Conservation (phyloP, 75 land plant species). For the Cupressus sempervirens region DNA sequence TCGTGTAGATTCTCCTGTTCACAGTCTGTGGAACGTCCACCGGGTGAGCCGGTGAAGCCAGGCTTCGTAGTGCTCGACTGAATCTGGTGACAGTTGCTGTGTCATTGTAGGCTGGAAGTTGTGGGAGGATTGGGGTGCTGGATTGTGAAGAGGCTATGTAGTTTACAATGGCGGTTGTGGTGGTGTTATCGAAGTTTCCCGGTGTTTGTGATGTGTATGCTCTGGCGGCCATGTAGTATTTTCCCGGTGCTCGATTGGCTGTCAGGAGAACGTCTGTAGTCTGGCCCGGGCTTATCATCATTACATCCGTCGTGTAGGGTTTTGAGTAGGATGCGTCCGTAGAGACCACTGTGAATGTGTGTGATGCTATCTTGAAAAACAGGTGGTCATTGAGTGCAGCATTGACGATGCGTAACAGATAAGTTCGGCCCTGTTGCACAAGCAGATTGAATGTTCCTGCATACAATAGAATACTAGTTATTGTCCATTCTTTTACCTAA, state of each 20-base stretch:
- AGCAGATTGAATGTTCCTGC: constrained; percentile 15
- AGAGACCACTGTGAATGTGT: constrained; percentile 25
- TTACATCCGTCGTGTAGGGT: constrained; percentile 13
- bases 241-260: constrained; percentile 15
- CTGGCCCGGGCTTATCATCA: constrained; percentile 26
- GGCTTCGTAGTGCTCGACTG: neutral
- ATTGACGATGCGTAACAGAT: constrained; percentile 28
- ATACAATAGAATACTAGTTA: neutral
- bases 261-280: constrained; percentile 28
- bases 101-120: constrained; percentile 15
- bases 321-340: constrained; percentile 20
- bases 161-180: constrained; percentile 13
- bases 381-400: constrained; percentile 22
- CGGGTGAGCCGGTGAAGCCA: neutral
- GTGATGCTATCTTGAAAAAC: constrained; percentile 29
- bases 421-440: constrained; percentile 19
- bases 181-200: neutral
- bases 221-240: constrained; percentile 23
- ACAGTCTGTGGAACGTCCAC: neutral
- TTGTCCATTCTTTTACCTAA: neutral
- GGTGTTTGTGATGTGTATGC: neutral
- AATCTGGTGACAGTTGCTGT: neutral
- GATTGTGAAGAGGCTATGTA: neutral
- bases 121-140: neutral
- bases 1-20: neutral